A percentile compares a stretch with the other conserved stretches of the same genome.
Conservation (phyloP, 192 early-diverging fungal genomes). For the Paraglomus occultum region DNA sequence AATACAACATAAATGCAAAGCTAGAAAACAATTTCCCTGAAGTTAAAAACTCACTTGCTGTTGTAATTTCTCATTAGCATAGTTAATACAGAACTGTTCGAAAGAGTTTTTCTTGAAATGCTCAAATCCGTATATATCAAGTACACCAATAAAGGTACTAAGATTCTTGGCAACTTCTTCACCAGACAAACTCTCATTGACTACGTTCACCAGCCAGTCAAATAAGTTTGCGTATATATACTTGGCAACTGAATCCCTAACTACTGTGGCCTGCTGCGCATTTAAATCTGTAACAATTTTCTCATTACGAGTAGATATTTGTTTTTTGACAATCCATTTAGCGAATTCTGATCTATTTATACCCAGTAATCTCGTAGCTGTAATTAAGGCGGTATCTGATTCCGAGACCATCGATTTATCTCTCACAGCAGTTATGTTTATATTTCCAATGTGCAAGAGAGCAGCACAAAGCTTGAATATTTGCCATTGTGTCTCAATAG, state of each 20-base stretch:
- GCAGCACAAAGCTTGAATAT: slow-evolving; percentile 92
- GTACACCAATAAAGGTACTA: slow-evolving; percentile 88
- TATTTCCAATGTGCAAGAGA: slow-evolving; percentile 94
- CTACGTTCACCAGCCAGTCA: slow-evolving; percentile 91
- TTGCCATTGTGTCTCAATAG: slow-evolving; percentile 77
- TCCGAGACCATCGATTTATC: slow-evolving; percentile 72
- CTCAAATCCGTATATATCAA: slow-evolving; percentile 99
- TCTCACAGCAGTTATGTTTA: slow-evolving; percentile 72
- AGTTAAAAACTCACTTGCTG: slow-evolving; percentile 56
- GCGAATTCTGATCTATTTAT: slow-evolving; percentile 78
- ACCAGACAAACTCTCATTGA: slow-evolving; percentile 80
- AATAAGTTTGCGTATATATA: slow-evolving; percentile 96
- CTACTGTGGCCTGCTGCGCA: slow-evolving; percentile 68
- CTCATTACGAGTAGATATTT: slow-evolving; percentile 86
- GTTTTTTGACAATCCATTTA: slow-evolving; percentile 94
- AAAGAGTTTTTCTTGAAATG: slow-evolving; percentile 99
- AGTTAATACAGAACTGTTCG: slow-evolving; percentile 99
- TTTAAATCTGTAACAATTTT: slow-evolving; percentile 85
- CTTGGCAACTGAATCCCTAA: slow-evolving; percentile 93
- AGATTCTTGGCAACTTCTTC: slow-evolving; percentile 44
- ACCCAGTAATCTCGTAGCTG: slow-evolving; percentile 73
- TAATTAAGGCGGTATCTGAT: slow-evolving; percentile 68
- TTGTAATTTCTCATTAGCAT: slow-evolving; percentile 98
- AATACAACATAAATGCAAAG: too few relatives aligned
- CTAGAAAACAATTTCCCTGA: not conserved